Evolutionary conservation across 2,329 filamentous ascomycete species (phyloP).

Genomic region (Clarireedia hainanense): DNA sequence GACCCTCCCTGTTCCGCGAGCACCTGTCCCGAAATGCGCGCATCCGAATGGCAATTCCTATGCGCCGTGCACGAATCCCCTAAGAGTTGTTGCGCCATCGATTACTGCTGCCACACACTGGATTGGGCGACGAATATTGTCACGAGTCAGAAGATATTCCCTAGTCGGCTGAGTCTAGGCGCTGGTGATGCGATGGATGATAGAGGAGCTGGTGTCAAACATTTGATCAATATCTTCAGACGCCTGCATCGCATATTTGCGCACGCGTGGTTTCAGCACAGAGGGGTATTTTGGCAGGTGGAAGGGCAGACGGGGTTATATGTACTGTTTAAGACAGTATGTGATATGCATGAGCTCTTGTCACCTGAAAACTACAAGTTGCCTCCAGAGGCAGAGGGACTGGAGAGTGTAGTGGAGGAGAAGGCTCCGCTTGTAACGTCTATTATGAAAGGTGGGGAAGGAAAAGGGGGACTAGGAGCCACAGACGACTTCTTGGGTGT

Average conservation of each 20-base stretch:
- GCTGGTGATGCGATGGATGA: slow-evolving; percentile 43
- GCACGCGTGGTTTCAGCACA: slow-evolving; percentile 97
- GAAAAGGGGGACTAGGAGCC: slow-evolving; percentile 29
- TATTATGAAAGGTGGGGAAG: slow-evolving; percentile 31
- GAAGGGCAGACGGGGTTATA: slow-evolving; percentile 89
- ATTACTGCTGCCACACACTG: slow-evolving; percentile 97
- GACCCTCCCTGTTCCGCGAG: slow-evolving; percentile 76
- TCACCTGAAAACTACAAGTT: slow-evolving; percentile 95
- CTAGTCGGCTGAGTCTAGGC: slow-evolving; percentile 52
- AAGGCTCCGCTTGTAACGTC: slow-evolving; percentile 26
- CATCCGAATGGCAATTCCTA: slow-evolving; percentile 97
- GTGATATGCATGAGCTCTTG: slow-evolving; percentile 82
- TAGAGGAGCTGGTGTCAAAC: slow-evolving; percentile 61
- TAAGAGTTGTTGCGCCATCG: slow-evolving; percentile 95
- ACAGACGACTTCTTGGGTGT: slow-evolving; percentile 46
- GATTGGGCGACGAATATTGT: slow-evolving; percentile 96
- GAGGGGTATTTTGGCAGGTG: slow-evolving; percentile 89
- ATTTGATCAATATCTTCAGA: slow-evolving; percentile 90
- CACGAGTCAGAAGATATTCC: slow-evolving; percentile 91
- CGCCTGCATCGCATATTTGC: slow-evolving; percentile 94
- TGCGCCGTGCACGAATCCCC: slow-evolving; percentile 96
- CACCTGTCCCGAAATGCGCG: slow-evolving; percentile 97
- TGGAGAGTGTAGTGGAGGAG: slow-evolving; percentile 49
- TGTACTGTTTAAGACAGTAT: slow-evolving; percentile 94
- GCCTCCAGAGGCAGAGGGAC: slow-evolving; percentile 82